Evolutionary conservation across 306 rosid genomes (phyloP).

Genomic region (Trifolium dubium): DNA sequence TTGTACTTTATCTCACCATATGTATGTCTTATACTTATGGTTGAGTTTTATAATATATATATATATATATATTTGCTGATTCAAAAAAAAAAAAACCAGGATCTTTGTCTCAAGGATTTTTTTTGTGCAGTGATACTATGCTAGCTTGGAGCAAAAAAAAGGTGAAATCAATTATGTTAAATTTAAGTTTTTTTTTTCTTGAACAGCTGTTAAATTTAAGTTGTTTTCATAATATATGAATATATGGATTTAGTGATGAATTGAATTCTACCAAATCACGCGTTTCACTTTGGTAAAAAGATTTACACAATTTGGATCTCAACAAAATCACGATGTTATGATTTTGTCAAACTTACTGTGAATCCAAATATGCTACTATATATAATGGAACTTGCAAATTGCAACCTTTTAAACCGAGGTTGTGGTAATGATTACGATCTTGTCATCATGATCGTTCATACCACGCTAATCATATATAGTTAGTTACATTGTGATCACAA

Average conservation of each 20-base stretch:
- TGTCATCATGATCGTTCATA: too few species aligned
- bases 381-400: background rate
- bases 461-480: too few species aligned
- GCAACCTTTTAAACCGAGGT: background rate
- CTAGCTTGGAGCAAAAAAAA: conserved; percentile 16
- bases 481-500: background rate
- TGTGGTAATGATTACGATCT: too few species aligned
- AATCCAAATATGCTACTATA: background rate
- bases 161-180: conserved; percentile 36
- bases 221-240: background rate
- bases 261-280: background rate
- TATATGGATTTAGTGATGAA: background rate
- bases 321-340: background rate
- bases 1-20: too few species aligned
- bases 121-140: background rate
- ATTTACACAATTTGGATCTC: background rate
- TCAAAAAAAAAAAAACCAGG: too few species aligned
- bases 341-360: too few species aligned
- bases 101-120: conserved; percentile 25
- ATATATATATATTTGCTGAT: too few species aligned
- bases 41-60: too few species aligned
- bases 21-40: too few species aligned
- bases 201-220: background rate
- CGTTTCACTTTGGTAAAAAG: background rate
- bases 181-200: background rate